Conservation (phyloP, 139 green algal genomes). For the Limnomonas spitsbergensis region DNA sequence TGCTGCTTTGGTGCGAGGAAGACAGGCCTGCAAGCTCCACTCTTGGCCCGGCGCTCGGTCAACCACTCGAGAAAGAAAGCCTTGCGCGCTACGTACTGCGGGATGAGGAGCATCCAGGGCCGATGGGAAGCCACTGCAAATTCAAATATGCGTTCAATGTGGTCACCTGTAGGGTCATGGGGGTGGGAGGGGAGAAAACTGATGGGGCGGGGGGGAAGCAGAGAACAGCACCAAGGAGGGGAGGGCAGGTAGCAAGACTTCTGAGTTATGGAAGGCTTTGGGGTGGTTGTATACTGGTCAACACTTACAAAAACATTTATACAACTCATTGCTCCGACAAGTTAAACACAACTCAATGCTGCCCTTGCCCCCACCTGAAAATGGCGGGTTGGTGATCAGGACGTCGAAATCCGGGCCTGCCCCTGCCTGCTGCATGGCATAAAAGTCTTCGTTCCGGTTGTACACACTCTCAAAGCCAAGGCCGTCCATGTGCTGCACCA, state of each 20-base stretch:
- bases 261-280: too few relatives aligned
- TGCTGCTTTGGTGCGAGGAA: constrained; percentile 18
- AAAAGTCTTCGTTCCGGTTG: constrained; percentile 61
- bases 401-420: constrained; percentile 42
- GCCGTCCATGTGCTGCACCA: constrained; percentile 26
- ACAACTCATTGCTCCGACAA: too few relatives aligned
- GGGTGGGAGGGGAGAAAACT: too few relatives aligned
- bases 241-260: too few relatives aligned
- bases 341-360: too few relatives aligned
- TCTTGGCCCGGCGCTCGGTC: constrained; percentile 6
- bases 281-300: too few relatives aligned
- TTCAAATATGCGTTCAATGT: neutral
- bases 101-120: constrained; percentile 37
- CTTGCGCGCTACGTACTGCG: constrained; percentile 30
- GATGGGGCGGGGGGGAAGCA: too few relatives aligned
- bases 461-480: constrained; percentile 48
- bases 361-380: constrained; percentile 40
- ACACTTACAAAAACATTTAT: too few relatives aligned
- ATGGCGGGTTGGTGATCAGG: constrained; percentile 58
- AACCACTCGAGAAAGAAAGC: constrained; percentile 26
- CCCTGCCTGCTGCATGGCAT: constrained; percentile 11
- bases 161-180: constrained; percentile 1
- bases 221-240: too few relatives aligned
- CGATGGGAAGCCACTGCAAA: neutral
- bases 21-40: neutral